Percentiles rank a stretch among this genome's conserved stretches.
Conservation (phyloP, 371 early-diverging fungal species). For the Mortierella sp. region DNA sequence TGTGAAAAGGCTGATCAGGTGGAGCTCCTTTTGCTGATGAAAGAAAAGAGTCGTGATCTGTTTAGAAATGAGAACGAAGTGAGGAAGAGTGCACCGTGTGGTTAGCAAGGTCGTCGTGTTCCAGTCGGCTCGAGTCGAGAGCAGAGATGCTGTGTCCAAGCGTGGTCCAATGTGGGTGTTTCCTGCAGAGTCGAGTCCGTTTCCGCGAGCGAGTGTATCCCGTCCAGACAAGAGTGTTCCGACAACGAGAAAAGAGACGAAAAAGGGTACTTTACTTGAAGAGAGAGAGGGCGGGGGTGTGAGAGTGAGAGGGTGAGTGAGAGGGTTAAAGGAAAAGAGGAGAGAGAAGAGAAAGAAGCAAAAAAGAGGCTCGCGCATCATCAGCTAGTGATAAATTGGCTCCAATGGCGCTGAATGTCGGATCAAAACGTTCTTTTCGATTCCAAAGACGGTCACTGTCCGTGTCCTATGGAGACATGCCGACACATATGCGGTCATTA, state of each 20-base stretch:
- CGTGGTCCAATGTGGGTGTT: background rate
- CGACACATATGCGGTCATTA: background rate
- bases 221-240: background rate
- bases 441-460: slow-evolving; percentile 11
- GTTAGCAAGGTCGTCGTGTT: background rate
- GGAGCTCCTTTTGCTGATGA: background rate
- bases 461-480: background rate
- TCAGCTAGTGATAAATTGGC: background rate
- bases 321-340: background rate
- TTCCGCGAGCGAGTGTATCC: background rate
- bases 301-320: background rate
- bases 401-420: slow-evolving; percentile 8
- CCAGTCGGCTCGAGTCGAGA: background rate
- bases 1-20: slow-evolving; percentile 1
- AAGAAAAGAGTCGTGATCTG: background rate
- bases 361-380: background rate
- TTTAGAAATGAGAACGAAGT: background rate
- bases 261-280: background rate
- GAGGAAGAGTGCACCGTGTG: background rate
- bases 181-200: background rate
- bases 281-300: background rate
- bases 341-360: background rate
- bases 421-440: slow-evolving; percentile 6
- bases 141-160: background rate
- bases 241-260: background rate